phyloP scores from a whole-genome alignment of 176 grass and related monocot genomes.

The Dendrocalamus sinicus region DNA sequence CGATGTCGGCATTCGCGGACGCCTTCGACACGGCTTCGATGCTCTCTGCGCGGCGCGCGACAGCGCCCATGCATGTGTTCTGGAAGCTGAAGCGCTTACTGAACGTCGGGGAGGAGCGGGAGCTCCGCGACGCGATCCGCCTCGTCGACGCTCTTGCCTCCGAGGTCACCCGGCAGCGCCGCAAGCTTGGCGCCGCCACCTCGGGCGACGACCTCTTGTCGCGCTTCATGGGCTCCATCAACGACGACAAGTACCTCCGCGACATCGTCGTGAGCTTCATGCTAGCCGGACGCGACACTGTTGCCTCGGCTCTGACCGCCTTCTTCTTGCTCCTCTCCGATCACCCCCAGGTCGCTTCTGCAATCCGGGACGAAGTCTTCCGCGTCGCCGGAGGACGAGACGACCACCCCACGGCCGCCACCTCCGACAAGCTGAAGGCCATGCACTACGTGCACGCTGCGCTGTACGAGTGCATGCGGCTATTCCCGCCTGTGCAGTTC shows the following conservation, averaged over 20 bases:
- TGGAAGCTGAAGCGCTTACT: conserved; percentile 74
- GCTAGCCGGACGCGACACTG: conserved; percentile 84
- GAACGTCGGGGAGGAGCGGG: conserved; percentile 66
- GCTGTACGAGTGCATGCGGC: conserved; percentile 76
- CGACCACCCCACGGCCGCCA: background rate
- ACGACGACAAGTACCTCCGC: conserved; percentile 75
- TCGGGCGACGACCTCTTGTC: conserved; percentile 71
- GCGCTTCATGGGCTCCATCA: conserved; percentile 65
- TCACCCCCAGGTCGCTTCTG: conserved; percentile 47
- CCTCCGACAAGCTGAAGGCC: conserved; percentile 56
- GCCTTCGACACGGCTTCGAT: conserved; percentile 73
- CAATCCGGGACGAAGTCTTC: conserved; percentile 55
- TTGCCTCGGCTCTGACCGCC: conserved; percentile 69
- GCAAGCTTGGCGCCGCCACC: conserved; percentile 60
- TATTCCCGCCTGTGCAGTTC: conserved; percentile 87
- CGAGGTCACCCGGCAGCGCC: conserved; percentile 68
- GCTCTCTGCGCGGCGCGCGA: conserved; percentile 66
- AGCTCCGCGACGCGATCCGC: conserved; percentile 53
- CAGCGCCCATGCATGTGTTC: conserved; percentile 48
- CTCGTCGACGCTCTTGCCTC: conserved; percentile 68
- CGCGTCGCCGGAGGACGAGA: conserved; percentile 11
- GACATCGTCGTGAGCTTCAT: conserved; percentile 89
- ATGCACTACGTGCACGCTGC: conserved; percentile 89
- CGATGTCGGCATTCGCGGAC: conserved; percentile 56
- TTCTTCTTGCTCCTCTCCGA: conserved; percentile 84